A percentile compares a stretch with the other conserved stretches of the same genome.
phyloP scores from a whole-genome alignment of 805 yeast species.

The Cyberlindnera petersonii region DNA sequence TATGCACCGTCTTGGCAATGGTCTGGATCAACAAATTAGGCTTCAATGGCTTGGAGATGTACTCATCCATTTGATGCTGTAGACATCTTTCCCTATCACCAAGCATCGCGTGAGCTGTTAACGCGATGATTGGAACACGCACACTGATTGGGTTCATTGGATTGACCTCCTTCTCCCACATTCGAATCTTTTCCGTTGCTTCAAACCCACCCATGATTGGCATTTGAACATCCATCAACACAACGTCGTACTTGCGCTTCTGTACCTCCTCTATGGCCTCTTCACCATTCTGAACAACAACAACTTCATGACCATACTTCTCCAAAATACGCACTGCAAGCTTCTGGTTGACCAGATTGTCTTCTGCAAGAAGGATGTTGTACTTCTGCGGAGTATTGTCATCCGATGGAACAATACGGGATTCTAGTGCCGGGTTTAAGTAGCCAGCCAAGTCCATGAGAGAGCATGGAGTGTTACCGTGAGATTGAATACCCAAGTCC shows the following conservation, averaged over 20 bases:
- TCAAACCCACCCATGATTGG: slow-evolving; percentile 94
- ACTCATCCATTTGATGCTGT: slow-evolving; percentile 90
- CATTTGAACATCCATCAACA: slow-evolving; percentile 91
- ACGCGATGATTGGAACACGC: slow-evolving; percentile 82
- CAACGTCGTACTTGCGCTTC: slow-evolving; percentile 66
- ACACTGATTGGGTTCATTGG: slow-evolving; percentile 65
- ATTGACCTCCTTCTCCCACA: slow-evolving; percentile 77
- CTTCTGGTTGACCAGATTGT: slow-evolving; percentile 81
- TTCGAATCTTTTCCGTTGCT: slow-evolving; percentile 80
- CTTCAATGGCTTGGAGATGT: slow-evolving; percentile 80
- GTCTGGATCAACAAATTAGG: slow-evolving; percentile 81
- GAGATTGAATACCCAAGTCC: slow-evolving; percentile 82
- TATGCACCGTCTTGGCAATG: slow-evolving; percentile 76
- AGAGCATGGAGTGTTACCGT: slow-evolving; percentile 86
- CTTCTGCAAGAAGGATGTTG: slow-evolving; percentile 78
- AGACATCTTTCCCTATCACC: slow-evolving; percentile 85
- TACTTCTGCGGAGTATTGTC: slow-evolving; percentile 74
- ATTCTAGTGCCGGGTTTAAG: slow-evolving; percentile 79
- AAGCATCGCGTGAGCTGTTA: slow-evolving; percentile 91
- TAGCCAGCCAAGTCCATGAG: slow-evolving; percentile 78
- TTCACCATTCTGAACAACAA: slow-evolving; percentile 80
- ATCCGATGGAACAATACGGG: slow-evolving; percentile 74
- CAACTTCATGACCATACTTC: slow-evolving; percentile 78
- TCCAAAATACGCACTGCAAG: slow-evolving; percentile 80
- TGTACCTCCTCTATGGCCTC: slow-evolving; percentile 76